These are phyloP conservation scores for Saturnispora hagleri DNA, from an alignment of 805 yeast species.

Conservation along the genomic window DNA sequence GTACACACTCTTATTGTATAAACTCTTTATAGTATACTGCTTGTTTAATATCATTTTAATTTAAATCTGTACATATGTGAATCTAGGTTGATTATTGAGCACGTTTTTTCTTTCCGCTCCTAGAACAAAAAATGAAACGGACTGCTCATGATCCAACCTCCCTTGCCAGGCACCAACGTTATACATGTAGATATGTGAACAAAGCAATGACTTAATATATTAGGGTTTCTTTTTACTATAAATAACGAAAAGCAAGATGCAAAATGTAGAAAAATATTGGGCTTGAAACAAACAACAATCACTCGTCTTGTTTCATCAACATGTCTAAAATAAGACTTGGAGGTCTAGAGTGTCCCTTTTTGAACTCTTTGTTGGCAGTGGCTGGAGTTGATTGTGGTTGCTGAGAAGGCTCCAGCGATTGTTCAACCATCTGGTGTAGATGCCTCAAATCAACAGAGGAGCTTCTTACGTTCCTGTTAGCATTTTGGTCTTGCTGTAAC, in stretches of 20 bases:
- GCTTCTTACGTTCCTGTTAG: neutral
- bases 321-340: conserved; percentile 35
- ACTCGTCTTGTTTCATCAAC: conserved; percentile 11
- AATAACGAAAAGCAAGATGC: neutral
- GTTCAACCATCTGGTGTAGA: conserved; percentile 11
- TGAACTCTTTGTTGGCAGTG: neutral
- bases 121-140: neutral
- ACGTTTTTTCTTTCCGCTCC: neutral
- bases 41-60: neutral
- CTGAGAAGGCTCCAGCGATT: conserved; percentile 3
- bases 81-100: neutral
- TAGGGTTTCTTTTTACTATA: neutral
- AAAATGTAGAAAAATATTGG: neutral
- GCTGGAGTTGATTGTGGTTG: neutral
- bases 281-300: neutral
- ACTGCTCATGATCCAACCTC: neutral
- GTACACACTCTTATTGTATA: neutral
- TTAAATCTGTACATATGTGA: neutral
- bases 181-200: neutral
- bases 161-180: too few species aligned
- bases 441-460: conserved; percentile 10
- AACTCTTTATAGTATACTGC: neutral
- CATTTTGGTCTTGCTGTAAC: neutral
- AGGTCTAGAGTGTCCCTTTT: conserved; percentile 21
- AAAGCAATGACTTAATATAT: neutral